phyloP scores from a whole-genome alignment of 2,329 filamentous ascomycete species.

The Scytalidium lignicola region DNA sequence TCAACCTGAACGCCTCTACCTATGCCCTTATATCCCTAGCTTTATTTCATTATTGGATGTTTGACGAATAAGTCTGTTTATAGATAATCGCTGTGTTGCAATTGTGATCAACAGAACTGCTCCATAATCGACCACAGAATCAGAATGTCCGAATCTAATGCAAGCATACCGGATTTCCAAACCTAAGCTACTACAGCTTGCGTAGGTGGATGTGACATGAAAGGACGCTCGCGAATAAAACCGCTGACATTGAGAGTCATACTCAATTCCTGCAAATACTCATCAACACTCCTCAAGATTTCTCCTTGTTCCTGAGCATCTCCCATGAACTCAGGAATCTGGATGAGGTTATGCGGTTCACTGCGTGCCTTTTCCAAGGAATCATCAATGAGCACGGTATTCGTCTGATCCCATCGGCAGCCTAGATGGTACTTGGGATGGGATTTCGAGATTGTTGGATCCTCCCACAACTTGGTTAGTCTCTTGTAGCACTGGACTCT shows the following conservation, averaged over 20 bases:
- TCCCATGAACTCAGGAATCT: slow-evolving; percentile 71
- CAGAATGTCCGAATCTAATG: too few relatives aligned
- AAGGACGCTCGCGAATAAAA: slow-evolving; percentile 50
- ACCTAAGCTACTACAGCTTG: background rate
- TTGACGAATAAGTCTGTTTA: too few relatives aligned
- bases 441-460: slow-evolving; percentile 36
- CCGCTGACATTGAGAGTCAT: slow-evolving; percentile 56
- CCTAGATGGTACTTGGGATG: slow-evolving; percentile 37
- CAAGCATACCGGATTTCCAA: too few relatives aligned
- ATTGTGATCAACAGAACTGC: too few relatives aligned
- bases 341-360: slow-evolving; percentile 79
- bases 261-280: slow-evolving; percentile 53
- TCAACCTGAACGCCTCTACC: background rate
- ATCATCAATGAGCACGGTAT: slow-evolving; percentile 90
- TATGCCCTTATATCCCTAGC: too few relatives aligned
- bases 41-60: too few relatives aligned
- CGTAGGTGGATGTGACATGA: slow-evolving; percentile 26
- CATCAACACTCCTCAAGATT: slow-evolving; percentile 54
- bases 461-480: slow-evolving; percentile 65
- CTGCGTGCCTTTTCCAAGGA: slow-evolving; percentile 71
- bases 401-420: slow-evolving; percentile 68
- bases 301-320: slow-evolving; percentile 31
- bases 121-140: too few relatives aligned
- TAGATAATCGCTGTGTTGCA: too few relatives aligned
- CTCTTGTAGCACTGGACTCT: slow-evolving; percentile 90